These are phyloP conservation scores for Plasmodium reichenowi DNA, from an alignment of 169 alveolate species.

Conservation along the genomic window DNA sequence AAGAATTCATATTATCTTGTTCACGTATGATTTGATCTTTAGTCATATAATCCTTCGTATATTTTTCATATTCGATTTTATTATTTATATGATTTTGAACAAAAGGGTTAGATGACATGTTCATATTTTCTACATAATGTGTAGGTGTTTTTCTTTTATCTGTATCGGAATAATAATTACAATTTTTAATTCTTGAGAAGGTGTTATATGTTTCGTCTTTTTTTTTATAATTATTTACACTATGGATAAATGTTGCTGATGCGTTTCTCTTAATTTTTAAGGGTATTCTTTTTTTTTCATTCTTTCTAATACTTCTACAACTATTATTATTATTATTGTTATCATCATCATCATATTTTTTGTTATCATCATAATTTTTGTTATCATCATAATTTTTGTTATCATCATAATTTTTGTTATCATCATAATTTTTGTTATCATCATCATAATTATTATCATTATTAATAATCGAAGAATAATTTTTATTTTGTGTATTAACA, in stretches of 20 bases:
- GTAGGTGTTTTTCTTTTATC: neutral
- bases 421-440: no score
- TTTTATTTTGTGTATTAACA: constrained; percentile 5
- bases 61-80: neutral
- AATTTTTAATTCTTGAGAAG: neutral
- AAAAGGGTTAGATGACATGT: neutral
- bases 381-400: no score
- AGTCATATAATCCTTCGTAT: neutral
- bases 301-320: neutral
- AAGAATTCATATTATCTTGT: neutral
- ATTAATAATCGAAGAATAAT: neutral
- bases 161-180: constrained; percentile 15
- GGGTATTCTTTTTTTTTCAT: neutral
- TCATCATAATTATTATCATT: neutral
- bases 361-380: no score
- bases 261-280: constrained; percentile 15
- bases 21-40: neutral
- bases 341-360: no score
- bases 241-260: neutral
- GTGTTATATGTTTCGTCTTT: neutral
- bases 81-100: neutral
- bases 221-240: neutral
- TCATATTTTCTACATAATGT: neutral
- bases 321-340: neutral
- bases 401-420: no score